These are phyloP conservation scores for Sporothrix globosa DNA, from an alignment of 2,329 filamentous ascomycete genomes.

Conservation along the genomic window DNA sequence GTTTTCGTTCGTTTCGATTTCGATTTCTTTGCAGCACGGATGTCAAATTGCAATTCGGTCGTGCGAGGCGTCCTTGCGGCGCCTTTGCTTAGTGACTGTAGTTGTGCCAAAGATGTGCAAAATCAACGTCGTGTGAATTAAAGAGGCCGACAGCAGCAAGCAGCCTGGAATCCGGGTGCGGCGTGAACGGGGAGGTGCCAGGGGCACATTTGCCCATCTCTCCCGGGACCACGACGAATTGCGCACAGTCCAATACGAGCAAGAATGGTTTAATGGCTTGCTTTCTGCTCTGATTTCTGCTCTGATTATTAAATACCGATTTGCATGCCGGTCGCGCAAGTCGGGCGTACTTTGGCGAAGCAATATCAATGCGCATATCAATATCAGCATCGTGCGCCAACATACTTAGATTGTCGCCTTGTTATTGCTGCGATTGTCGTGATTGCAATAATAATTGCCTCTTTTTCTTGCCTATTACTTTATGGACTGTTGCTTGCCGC, in stretches of 20 bases:
- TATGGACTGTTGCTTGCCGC: neutral
- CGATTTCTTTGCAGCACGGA: conserved; percentile 70
- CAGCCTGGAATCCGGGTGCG: conserved; percentile 47
- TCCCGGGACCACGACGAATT: conserved; percentile 39
- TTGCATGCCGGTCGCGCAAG: neutral
- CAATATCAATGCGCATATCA: neutral
- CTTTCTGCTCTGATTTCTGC: neutral
- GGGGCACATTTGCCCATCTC: neutral
- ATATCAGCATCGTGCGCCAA: neutral
- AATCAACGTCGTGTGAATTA: conserved; percentile 53
- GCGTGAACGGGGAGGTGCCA: conserved; percentile 26
- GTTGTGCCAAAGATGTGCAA: conserved; percentile 99
- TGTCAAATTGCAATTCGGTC: conserved; percentile 99
- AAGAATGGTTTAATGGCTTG: neutral
- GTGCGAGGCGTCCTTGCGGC: conserved; percentile 34
- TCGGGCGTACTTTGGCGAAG: neutral
- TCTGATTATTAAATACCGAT: neutral
- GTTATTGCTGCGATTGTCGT: no score
- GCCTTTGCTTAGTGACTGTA: conserved; percentile 67
- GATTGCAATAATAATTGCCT: neutral
- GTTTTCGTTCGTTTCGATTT: neutral
- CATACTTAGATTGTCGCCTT: no score
- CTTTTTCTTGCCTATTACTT: neutral
- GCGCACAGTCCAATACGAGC: conserved; percentile 37
- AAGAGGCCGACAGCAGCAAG: conserved; percentile 40